phyloP scores from a whole-genome alignment of 2,329 filamentous ascomycete species.

The Apiospora malaysiana region DNA sequence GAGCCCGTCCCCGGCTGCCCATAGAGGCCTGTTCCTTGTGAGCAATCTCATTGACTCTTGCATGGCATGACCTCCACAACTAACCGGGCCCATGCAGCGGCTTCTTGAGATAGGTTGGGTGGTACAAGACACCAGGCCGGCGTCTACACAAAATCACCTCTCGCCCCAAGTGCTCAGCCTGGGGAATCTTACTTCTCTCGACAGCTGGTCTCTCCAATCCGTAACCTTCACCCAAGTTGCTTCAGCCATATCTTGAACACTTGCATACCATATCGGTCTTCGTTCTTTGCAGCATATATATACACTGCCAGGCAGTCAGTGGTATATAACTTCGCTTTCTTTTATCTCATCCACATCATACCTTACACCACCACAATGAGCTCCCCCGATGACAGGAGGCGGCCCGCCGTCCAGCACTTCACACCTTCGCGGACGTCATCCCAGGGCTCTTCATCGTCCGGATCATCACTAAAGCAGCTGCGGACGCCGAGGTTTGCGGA shows the following conservation, averaged over 20 bases:
- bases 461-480: constrained; percentile 67
- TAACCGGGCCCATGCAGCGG: constrained; percentile 47
- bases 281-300: constrained; percentile 38
- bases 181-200: constrained; percentile 48
- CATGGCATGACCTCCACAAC: constrained; percentile 44
- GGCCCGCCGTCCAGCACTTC: constrained; percentile 62
- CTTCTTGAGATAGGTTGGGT: constrained; percentile 37
- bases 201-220: constrained; percentile 61
- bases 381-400: constrained; percentile 58
- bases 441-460: constrained; percentile 57
- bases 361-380: constrained; percentile 31
- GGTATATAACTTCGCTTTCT: constrained; percentile 42
- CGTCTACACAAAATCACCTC: constrained; percentile 60
- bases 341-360: constrained; percentile 30
- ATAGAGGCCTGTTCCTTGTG: constrained; percentile 48
- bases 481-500: constrained; percentile 82
- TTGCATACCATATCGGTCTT: not conserved
- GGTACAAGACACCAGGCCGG: constrained; percentile 37
- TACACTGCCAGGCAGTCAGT: constrained; percentile 34
- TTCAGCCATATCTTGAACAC: constrained; percentile 17
- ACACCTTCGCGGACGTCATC: constrained; percentile 55
- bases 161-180: constrained; percentile 47
- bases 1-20: constrained; percentile 38
- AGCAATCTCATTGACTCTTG: constrained; percentile 46
- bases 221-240: constrained; percentile 11